phyloP scores from a whole-genome alignment of 345 rosid genomes.

The Pugionium cornutum region DNA sequence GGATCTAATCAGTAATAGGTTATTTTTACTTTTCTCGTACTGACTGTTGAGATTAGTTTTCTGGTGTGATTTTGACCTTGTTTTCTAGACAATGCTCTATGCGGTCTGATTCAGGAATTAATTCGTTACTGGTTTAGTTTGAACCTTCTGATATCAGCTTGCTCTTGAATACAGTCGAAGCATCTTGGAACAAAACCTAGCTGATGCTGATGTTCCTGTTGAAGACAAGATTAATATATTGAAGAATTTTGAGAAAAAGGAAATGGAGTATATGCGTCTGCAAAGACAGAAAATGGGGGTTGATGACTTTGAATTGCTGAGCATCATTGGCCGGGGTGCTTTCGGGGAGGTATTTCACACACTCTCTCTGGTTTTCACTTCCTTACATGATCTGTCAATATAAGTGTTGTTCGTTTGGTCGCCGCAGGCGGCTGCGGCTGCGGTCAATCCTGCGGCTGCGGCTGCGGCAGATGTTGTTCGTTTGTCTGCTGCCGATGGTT shows the following conservation, averaged over 20 bases:
- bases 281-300: constrained; percentile 53
- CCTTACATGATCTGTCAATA: neutral
- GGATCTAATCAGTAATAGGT: neutral
- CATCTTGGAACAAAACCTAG: constrained; percentile 49
- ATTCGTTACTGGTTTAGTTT: constrained; percentile 18
- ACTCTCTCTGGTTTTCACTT: constrained; percentile 5
- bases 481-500: too few relatives aligned
- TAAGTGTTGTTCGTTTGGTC: too few relatives aligned
- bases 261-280: constrained; percentile 50
- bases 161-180: constrained; percentile 43
- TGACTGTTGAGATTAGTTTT: constrained; percentile 4
- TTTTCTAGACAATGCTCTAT: neutral
- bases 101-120: neutral
- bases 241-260: constrained; percentile 48
- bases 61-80: neutral
- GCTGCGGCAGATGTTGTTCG: too few relatives aligned
- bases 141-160: constrained; percentile 15
- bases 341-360: constrained; percentile 48
- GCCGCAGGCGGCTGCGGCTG: too few relatives aligned
- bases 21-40: neutral
- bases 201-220: constrained; percentile 49
- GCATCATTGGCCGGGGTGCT: constrained; percentile 57
- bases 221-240: constrained; percentile 48
- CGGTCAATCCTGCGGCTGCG: too few relatives aligned
- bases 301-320: constrained; percentile 52